Evolutionary conservation across 352 stramenopile genomes (phyloP), one percentile per base, ranked within the genome.

Genomic region (Pythium myriotylum): DNA sequence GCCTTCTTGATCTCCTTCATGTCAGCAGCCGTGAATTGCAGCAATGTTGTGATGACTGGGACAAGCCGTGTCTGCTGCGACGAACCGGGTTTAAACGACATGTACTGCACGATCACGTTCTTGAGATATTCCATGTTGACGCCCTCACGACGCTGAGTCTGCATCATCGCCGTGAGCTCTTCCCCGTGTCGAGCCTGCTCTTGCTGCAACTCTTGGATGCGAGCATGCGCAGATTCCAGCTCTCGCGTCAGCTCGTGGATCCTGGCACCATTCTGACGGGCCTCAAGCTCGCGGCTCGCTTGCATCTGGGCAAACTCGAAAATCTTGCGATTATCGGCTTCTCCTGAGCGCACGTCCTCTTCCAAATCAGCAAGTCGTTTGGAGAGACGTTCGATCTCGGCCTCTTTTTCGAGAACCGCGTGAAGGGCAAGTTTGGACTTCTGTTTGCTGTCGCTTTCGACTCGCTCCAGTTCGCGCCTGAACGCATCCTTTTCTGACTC

Each of bases 41-140:
- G 72, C 48, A 96, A 49, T 23, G 84, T 96, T n/a, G 83, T 84
- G 29, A 96, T 74, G 53, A 96, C 88, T 5, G 88, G 88, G 16
- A 95, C 65, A 29, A 96, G 59, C 8, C 85, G 81, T 14, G 65
- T 54, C 59, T 94, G 88, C 65, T 96, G 79, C 35, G 79, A 91
- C 32, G 88, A 95, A 3, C 86, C 86, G 0, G 82, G 81, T 13
- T 78, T 84, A 68, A 96, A 94, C 17, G 83, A 91, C 84, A 96
- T 94, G 70, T 91, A 96, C 77, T 95, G 88, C 22, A 96, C 83
- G 22, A 96, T 85, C 17, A 96, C 85, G 53, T 96, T 96, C 65
- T 96, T 96, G 29, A 96, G 69, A 65, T 96, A 96, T 54, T 95
- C 86, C 85, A 96, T 91, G 65, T 96, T 95, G 27, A 96, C 85